Conservation (phyloP, 306 rosid species). For the Prinsepia uniflora region DNA sequence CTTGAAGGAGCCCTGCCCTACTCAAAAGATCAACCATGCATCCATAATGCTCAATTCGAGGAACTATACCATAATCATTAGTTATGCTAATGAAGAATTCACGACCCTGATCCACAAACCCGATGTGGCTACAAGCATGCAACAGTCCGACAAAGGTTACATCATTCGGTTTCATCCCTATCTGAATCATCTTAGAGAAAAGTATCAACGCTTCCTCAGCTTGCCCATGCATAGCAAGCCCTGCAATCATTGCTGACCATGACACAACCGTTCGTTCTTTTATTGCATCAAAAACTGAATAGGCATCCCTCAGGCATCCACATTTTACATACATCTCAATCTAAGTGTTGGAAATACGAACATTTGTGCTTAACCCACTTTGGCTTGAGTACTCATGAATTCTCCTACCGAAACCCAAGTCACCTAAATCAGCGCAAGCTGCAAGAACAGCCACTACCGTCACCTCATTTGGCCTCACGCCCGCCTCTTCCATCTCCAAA, state of each 20-base stretch:
- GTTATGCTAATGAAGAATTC: slow-evolving; percentile 42
- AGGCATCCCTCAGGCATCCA: slow-evolving; percentile 51
- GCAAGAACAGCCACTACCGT: slow-evolving; percentile 46
- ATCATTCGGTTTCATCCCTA: slow-evolving; percentile 43
- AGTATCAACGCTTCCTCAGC: slow-evolving; percentile 46
- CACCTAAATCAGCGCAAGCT: slow-evolving; percentile 55
- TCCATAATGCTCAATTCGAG: slow-evolving; percentile 51
- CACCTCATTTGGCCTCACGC: slow-evolving; percentile 47
- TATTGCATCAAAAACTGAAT: slow-evolving; percentile 31
- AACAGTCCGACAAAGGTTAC: slow-evolving; percentile 46
- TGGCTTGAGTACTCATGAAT: slow-evolving; percentile 36
- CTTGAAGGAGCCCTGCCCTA: slow-evolving; percentile 46
- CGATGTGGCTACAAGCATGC: slow-evolving; percentile 64
- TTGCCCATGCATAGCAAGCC: slow-evolving; percentile 48
- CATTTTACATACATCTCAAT: slow-evolving; percentile 59
- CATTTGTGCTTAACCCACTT: slow-evolving; percentile 33
- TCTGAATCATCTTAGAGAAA: slow-evolving; percentile 33
- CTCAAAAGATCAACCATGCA: slow-evolving; percentile 58
- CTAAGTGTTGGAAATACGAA: slow-evolving; percentile 39
- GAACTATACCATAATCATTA: slow-evolving; percentile 41
- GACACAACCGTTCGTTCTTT: slow-evolving; percentile 44
- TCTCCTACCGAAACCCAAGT: slow-evolving; percentile 42
- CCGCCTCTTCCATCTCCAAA: slow-evolving; percentile 41
- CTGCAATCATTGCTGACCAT: slow-evolving; percentile 55
- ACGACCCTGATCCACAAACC: slow-evolving; percentile 46